Evolutionary conservation across 1,139 yeast species (phyloP).

Genomic region (Candida anutae): DNA sequence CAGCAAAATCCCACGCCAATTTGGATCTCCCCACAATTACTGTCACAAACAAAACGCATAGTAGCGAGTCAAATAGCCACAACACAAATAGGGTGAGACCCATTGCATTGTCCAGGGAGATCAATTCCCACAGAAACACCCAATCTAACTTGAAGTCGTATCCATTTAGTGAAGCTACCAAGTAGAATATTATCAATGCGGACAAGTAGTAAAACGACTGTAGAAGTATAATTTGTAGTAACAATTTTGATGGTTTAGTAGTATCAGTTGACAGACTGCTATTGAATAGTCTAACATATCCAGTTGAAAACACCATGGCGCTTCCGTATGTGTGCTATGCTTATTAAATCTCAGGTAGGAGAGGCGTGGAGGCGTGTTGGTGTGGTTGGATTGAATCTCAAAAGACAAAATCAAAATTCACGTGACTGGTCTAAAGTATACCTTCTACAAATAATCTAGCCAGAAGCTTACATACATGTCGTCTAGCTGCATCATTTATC

Average conservation of each 20-base stretch:
- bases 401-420: too few species aligned
- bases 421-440: too few species aligned
- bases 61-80: slow-evolving; percentile 75
- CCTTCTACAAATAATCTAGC: too few species aligned
- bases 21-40: slow-evolving; percentile 87
- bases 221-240: slow-evolving; percentile 51
- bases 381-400: too few species aligned
- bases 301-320: slow-evolving; percentile 9
- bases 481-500: slow-evolving; percentile 2
- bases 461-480: too few species aligned
- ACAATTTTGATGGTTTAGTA: slow-evolving; percentile 30
- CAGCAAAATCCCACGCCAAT: slow-evolving; percentile 91
- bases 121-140: slow-evolving; percentile 77
- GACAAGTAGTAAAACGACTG: slow-evolving; percentile 63
- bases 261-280: slow-evolving; percentile 19
- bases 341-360: too few species aligned
- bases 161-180: slow-evolving; percentile 54
- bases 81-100: slow-evolving; percentile 67
- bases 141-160: slow-evolving; percentile 55
- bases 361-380: too few species aligned
- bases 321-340: too few species aligned
- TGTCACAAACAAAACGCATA: slow-evolving; percentile 77
- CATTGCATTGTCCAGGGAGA: slow-evolving; percentile 68
- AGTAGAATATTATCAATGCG: slow-evolving; percentile 49
- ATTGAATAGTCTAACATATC: slow-evolving; percentile 20